These are phyloP conservation scores for Colletotrichum viniferum DNA, from an alignment of 2,329 filamentous ascomycete genomes.

Conservation along the genomic window DNA sequence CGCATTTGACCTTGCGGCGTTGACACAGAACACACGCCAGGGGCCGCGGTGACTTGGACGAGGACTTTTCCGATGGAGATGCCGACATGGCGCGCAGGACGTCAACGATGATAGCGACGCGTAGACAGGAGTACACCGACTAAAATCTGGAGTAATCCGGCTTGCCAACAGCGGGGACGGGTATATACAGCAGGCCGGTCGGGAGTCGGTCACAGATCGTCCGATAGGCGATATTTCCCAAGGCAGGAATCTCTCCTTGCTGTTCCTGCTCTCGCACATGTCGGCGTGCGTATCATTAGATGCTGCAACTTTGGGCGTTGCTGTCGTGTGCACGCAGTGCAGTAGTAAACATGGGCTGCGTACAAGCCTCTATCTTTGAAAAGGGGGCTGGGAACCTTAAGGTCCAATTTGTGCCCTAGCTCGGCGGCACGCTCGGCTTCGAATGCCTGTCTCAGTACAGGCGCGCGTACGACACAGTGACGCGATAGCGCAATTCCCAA, in stretches of 20 bases:
- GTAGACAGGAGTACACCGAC: not conserved
- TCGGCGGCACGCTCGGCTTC: not conserved
- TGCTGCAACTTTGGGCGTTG: not conserved
- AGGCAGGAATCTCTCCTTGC: not conserved
- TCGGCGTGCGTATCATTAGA: not conserved
- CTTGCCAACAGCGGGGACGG: not conserved
- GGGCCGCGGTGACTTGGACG: slow-evolving; percentile 24
- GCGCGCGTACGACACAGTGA: not conserved
- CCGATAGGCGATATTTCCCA: not conserved
- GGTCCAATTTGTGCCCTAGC: not conserved
- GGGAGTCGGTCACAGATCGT: not conserved
- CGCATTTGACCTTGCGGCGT: slow-evolving; percentile 66
- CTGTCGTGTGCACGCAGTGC: not conserved
- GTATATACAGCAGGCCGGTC: not conserved
- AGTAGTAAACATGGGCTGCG: not conserved
- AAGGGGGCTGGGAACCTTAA: not conserved
- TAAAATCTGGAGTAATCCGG: not conserved
- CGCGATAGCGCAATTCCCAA: not conserved
- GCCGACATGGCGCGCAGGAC: not conserved
- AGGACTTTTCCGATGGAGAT: not conserved
- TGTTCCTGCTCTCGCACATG: not conserved
- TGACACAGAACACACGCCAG: slow-evolving; percentile 58
- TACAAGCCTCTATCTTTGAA: not conserved
- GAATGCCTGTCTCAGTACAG: not conserved
- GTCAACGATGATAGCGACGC: not conserved